Conservation (phyloP, 495 filamentous ascomycete genomes). For the Aspergillus sclerotiicarbonarius region DNA sequence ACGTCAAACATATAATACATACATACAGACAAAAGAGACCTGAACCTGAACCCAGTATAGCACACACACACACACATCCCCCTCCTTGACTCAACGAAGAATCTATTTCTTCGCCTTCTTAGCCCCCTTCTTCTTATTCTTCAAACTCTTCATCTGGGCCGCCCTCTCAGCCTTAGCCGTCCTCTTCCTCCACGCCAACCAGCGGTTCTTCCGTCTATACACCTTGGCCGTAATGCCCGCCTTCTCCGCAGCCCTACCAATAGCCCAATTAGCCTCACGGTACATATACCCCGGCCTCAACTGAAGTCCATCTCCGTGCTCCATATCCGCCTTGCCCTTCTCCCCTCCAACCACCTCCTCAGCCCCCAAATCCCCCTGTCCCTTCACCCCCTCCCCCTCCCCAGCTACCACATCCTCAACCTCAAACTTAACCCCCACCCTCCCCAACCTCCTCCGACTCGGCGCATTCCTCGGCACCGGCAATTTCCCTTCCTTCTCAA, state of each 20-base stretch:
- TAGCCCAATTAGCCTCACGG: conserved; percentile 80
- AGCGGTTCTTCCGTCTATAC: conserved; percentile 58
- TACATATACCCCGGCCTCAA: conserved; percentile 74
- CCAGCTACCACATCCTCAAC: background rate
- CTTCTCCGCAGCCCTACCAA: conserved; percentile 67
- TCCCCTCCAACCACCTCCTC: no score
- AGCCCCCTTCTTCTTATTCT: conserved; percentile 48
- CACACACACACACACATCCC: background rate
- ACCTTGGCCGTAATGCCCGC: conserved; percentile 50
- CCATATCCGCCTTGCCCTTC: conserved; percentile 22
- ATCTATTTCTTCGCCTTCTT: conserved; percentile 39
- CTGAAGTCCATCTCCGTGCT: conserved; percentile 42
- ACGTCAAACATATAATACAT: conserved; percentile 19
- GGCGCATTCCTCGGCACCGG: conserved; percentile 69
- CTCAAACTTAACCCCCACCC: conserved; percentile 53
- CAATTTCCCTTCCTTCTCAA: conserved; percentile 66
- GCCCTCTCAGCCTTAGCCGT: conserved; percentile 49
- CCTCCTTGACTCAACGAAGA: background rate
- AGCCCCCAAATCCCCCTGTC: conserved; percentile 38
- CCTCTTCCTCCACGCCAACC: conserved; percentile 61
- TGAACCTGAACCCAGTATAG: background rate
- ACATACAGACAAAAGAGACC: background rate
- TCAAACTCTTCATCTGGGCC: conserved; percentile 58
- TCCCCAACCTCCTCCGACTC: conserved; percentile 64
- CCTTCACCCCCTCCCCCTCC: conserved; percentile 23